Conservation (phyloP, 495 filamentous ascomycete species). For the Daldinia caldariorum region DNA sequence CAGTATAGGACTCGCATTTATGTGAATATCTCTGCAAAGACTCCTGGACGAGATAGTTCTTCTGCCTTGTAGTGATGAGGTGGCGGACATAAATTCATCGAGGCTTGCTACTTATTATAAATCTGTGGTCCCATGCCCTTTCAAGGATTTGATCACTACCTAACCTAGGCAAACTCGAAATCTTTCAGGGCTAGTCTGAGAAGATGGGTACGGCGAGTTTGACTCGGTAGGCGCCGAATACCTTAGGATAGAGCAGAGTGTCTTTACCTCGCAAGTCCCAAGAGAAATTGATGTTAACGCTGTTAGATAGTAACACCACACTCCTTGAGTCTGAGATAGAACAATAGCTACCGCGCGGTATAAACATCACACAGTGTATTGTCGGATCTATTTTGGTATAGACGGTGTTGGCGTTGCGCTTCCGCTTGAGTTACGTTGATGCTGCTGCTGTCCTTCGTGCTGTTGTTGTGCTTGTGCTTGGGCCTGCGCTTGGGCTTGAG, state of each 20-base stretch:
- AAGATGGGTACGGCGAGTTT: background rate
- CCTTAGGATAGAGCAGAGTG: background rate
- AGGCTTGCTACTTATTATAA: background rate
- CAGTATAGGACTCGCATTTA: background rate
- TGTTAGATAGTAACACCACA: background rate
- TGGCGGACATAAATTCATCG: background rate
- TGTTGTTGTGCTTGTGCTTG: conserved; percentile 44
- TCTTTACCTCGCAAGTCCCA: background rate
- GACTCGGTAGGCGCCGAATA: background rate
- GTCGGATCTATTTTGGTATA: conserved; percentile 28
- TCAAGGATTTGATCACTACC: background rate
- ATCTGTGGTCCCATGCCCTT: no score
- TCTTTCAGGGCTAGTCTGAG: background rate
- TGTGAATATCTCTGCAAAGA: background rate
- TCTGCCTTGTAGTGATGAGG: background rate
- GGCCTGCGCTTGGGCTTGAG: conserved; percentile 30
- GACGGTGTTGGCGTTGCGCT: conserved; percentile 55
- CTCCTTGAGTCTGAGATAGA: background rate
- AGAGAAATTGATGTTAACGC: background rate
- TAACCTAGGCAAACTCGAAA: background rate
- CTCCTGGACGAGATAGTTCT: background rate
- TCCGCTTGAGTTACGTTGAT: conserved; percentile 57
- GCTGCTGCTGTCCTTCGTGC: conserved; percentile 40
- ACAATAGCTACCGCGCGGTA: no score
- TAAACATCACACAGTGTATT: background rate